Evolutionary conservation across 129 eudicot genomes (phyloP), one percentile per base, ranked within the genome.

Genomic region (Helichrysum umbraculigerum): DNA sequence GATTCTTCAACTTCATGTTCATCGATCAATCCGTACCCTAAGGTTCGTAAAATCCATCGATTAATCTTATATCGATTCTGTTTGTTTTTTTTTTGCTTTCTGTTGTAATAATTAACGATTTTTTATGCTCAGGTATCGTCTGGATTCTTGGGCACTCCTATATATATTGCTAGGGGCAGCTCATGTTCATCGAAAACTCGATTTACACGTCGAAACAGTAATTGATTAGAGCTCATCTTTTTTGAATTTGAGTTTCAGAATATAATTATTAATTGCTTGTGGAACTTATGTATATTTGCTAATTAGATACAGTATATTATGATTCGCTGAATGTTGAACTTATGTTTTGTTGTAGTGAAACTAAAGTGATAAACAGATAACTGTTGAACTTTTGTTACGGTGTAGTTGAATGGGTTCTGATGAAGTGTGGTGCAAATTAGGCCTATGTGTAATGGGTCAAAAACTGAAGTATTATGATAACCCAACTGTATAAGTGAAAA

Each of bases 101-200:
- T 21, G 15, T 41, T 66, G n/a, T 59, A 25, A 3, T 59, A 41
- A 17, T 12, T 44, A 30, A 14, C 78, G 64, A 5, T 58, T 75
- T 75, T 61, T 10, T 2, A 3, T 44, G 52, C 52, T 44, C 52
- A 44, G 52, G 14, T 12, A 44, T 12, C 52, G 5, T 44, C 17
- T 25, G 74, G 90, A 59, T 89, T 89, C 33, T 67, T 76, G 9
- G 90, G 88, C 19, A 37, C 73, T 59, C 74, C 83, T 35, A 67
- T 85, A 79, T 78, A 60, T 72, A 2, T 70, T 30, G 67, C 84
- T 22, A 73, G 85, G 78, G 61, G 70, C 20, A 8, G 19, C 57
- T 64, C 69, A 39, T 71, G 21, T 71, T 86, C 80, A 37, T 62
- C 82, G 15, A 76, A 60, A 75, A 42, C 44, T 77, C 79, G 83